Conservation (phyloP, 1,139 yeast species). For the Hansenula sp. region DNA sequence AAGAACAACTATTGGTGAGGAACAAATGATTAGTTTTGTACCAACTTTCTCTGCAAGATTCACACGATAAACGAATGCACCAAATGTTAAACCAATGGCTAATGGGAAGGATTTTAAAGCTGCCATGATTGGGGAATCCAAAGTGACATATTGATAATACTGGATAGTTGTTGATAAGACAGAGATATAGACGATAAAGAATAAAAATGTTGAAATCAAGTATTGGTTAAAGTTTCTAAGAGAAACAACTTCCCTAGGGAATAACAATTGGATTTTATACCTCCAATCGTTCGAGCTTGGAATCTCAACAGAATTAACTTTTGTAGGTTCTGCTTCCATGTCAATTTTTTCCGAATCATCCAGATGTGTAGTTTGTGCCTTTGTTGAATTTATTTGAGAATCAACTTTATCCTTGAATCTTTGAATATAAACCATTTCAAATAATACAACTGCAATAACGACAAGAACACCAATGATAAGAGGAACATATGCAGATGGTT, state of each 20-base stretch:
- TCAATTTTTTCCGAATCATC: not conserved
- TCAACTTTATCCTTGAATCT: slow-evolving; percentile 1
- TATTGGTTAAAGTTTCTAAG: slow-evolving; percentile 19
- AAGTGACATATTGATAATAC: slow-evolving; percentile 16
- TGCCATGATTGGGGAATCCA: slow-evolving; percentile 23
- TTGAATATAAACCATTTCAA: slow-evolving; percentile 15
- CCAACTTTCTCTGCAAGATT: slow-evolving; percentile 15
- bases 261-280: slow-evolving; percentile 14
- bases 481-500: slow-evolving; percentile 28
- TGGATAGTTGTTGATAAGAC: slow-evolving; percentile 10
- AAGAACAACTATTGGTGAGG: slow-evolving; percentile 14
- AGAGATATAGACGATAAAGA: slow-evolving; percentile 12
- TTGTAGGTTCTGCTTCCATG: not conserved
- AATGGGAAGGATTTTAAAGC: slow-evolving; percentile 25
- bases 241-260: slow-evolving; percentile 18
- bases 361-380: not conserved
- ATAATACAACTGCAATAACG: slow-evolving; percentile 5
- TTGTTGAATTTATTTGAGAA: not conserved
- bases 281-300: no score
- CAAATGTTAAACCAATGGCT: slow-evolving; percentile 8
- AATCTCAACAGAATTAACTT: no score
- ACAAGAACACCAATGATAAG: slow-evolving; percentile 14
- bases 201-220: slow-evolving; percentile 9
- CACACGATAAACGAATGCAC: slow-evolving; percentile 8
- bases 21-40: slow-evolving; percentile 15